phyloP scores from a whole-genome alignment of 768 basidiomycete genomes.

The Kwoniella sp. region DNA sequence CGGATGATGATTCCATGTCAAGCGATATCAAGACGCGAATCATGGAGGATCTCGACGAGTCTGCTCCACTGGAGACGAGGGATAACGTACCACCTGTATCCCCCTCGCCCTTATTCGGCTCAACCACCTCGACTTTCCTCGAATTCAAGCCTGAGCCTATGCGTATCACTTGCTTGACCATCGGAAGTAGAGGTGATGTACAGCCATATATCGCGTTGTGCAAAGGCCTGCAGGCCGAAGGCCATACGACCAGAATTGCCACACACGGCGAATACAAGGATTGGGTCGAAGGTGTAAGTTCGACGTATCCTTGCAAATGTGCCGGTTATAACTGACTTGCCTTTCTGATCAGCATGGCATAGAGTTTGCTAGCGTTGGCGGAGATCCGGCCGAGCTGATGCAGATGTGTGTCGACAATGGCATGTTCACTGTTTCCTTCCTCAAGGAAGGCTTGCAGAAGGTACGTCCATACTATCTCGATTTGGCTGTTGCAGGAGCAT shows the following conservation, averaged over 20 bases:
- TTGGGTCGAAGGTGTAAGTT: conserved; percentile 88
- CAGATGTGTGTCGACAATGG: conserved; percentile 97
- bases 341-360: conserved; percentile 78
- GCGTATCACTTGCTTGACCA: conserved; percentile 91
- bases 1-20: conserved; percentile 49
- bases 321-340: conserved; percentile 5
- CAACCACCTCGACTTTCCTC: conserved; percentile 91
- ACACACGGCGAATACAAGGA: conserved; percentile 92
- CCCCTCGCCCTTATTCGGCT: conserved; percentile 81
- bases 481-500: neutral
- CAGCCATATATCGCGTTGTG: conserved; percentile 97
- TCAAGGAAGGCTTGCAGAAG: conserved; percentile 86
- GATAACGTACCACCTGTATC: conserved; percentile 29
- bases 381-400: conserved; percentile 97
- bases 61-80: conserved; percentile 39
- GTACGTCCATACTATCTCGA: conserved; percentile 56
- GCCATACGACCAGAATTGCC: conserved; percentile 85
- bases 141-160: conserved; percentile 91
- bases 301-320: too few relatives aligned
- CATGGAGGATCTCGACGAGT: conserved; percentile 78
- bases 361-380: conserved; percentile 89
- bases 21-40: conserved; percentile 67
- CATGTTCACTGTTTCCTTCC: conserved; percentile 90
- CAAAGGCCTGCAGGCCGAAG: conserved; percentile 66
- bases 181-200: conserved; percentile 94